Evolutionary conservation across 108 stramenopile genomes (phyloP).

Genomic region (Nitzschia inconspicua): DNA sequence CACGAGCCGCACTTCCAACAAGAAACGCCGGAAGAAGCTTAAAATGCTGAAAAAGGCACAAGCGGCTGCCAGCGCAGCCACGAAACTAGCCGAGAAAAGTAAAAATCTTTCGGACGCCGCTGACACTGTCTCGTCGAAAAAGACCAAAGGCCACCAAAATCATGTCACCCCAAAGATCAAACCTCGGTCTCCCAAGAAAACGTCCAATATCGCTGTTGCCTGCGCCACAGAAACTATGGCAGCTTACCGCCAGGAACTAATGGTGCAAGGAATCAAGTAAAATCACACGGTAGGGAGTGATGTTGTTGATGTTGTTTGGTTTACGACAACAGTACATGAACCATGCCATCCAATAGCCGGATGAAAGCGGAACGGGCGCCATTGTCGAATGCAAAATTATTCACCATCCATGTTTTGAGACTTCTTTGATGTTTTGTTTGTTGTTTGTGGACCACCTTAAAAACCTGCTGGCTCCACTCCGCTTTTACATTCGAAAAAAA

Average conservation of each 20-base stretch:
- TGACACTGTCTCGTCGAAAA: neutral
- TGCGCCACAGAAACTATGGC: slow-evolving; percentile 55
- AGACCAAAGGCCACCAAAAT: neutral
- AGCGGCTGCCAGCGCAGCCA: slow-evolving; percentile 43
- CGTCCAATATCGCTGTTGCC: slow-evolving; percentile 38
- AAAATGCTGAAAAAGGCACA: slow-evolving; percentile 74
- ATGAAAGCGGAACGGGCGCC: too few species aligned
- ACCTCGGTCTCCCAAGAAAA: slow-evolving; percentile 15
- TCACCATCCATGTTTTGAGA: too few species aligned
- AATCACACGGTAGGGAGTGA: too few species aligned
- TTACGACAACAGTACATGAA: too few species aligned
- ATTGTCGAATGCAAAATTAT: too few species aligned
- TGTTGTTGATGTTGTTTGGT: neutral
- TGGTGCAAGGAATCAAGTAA: too few species aligned
- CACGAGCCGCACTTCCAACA: slow-evolving; percentile 59
- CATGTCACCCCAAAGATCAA: neutral
- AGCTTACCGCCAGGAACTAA: slow-evolving; percentile 35
- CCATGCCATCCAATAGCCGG: too few species aligned
- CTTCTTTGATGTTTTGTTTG: too few species aligned
- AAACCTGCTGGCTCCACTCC: too few species aligned
- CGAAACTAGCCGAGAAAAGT: slow-evolving; percentile 14
- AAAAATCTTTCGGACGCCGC: neutral
- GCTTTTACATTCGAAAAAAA: too few species aligned
- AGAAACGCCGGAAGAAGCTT: slow-evolving; percentile 58
- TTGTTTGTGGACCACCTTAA: too few species aligned